phyloP scores from a whole-genome alignment of 805 yeast species.

The Metschnikowia lochheadii region DNA sequence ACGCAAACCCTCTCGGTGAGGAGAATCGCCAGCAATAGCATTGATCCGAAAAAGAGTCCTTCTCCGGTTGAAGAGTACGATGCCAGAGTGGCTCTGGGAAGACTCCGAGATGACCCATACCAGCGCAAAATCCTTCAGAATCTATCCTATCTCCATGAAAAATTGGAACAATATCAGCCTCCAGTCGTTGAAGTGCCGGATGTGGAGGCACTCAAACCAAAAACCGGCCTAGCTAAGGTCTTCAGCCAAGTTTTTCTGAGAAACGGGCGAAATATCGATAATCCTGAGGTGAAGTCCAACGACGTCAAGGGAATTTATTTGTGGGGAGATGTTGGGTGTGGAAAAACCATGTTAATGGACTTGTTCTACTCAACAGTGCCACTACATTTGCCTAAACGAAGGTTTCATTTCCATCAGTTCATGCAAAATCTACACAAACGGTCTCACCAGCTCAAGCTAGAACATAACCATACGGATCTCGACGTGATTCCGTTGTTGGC shows the following conservation, averaged over 20 bases:
- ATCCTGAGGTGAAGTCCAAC: constrained; percentile 22
- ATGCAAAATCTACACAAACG: constrained; percentile 93
- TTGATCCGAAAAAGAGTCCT: background rate
- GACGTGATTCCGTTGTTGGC: constrained; percentile 86
- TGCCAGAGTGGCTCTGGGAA: constrained; percentile 43
- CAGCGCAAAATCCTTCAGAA: constrained; percentile 70
- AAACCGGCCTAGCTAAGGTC: constrained; percentile 39
- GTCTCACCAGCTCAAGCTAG: constrained; percentile 65
- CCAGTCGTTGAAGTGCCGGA: constrained; percentile 54
- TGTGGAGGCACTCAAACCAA: constrained; percentile 48
- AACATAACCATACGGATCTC: constrained; percentile 53
- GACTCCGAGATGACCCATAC: constrained; percentile 66
- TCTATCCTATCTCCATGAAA: constrained; percentile 55
- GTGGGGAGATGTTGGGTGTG: constrained; percentile 98
- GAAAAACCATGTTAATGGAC: constrained; percentile 98
- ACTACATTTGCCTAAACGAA: constrained; percentile 62
- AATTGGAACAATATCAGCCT: constrained; percentile 55
- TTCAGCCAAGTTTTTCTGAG: constrained; percentile 18
- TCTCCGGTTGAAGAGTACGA: constrained; percentile 53
- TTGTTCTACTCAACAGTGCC: constrained; percentile 86
- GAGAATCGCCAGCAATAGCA: constrained; percentile 3
- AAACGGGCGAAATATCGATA: background rate
- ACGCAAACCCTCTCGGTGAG: background rate
- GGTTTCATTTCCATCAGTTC: constrained; percentile 94
- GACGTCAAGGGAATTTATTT: constrained; percentile 78